These are phyloP conservation scores for Eruca vesicaria DNA, from an alignment of 441 rosid genomes.

Conservation along the genomic window DNA sequence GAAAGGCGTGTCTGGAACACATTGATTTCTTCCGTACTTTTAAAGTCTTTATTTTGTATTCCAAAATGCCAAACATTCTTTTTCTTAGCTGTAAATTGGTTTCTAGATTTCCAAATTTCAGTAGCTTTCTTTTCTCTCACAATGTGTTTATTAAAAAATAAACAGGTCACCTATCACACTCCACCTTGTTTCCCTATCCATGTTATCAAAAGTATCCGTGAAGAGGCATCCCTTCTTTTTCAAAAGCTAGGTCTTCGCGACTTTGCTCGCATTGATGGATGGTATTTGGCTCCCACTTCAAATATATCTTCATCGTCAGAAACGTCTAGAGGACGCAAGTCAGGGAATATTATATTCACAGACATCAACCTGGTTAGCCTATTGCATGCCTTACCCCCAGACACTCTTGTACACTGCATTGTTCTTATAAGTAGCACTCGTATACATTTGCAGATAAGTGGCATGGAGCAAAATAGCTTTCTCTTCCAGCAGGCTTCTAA, in stretches of 20 bases:
- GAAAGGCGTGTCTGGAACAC: slow-evolving; percentile 10
- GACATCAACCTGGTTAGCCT: slow-evolving; percentile 86
- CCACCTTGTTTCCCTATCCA: slow-evolving; percentile 93
- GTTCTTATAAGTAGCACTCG: slow-evolving; percentile 7
- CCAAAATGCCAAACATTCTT: neutral
- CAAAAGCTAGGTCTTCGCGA: slow-evolving; percentile 75
- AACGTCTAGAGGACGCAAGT: slow-evolving; percentile 46
- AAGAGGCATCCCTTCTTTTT: slow-evolving; percentile 83
- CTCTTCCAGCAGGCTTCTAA: slow-evolving; percentile 98
- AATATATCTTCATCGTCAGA: slow-evolving; percentile 43
- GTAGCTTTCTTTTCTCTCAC: slow-evolving; percentile 6
- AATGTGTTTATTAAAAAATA: slow-evolving; percentile 13
- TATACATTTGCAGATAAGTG: slow-evolving; percentile 72
- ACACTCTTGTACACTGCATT: neutral
- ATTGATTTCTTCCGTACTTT: neutral
- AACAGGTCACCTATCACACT: slow-evolving; percentile 91
- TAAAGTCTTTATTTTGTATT: neutral
- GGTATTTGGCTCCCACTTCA: slow-evolving; percentile 73
- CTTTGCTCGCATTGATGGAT: slow-evolving; percentile 96
- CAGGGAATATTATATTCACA: slow-evolving; percentile 60
- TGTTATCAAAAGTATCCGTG: slow-evolving; percentile 67
- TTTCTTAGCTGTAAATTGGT: neutral
- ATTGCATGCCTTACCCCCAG: slow-evolving; percentile 12
- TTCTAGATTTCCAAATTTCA: slow-evolving; percentile 15
- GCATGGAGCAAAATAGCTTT: slow-evolving; percentile 99